Base-by-base conservation (phyloP, 345 rosid genomes). In the Eucalyptus virginea region DNA sequence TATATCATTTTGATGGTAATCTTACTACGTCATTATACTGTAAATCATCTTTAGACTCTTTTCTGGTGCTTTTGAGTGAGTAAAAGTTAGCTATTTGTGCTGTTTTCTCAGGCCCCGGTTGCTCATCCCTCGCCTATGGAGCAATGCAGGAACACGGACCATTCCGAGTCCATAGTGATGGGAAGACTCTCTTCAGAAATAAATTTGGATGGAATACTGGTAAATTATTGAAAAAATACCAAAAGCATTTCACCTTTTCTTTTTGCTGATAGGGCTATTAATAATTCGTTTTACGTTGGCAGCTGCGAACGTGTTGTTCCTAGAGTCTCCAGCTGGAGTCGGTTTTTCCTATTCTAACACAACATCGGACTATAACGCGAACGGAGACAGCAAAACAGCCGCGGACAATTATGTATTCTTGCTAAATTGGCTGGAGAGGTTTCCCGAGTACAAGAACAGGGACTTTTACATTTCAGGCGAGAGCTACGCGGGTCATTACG, bases 241-340 rank as follows among this genome's bases (percentile, higher is more conserved):
- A 21, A 37, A 72, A 72, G 1, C 11, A 40, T 37, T 77, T 77
- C 83, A 21, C 47, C 47, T 1, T 87, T 26, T 34, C 17, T 49
- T 42, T 45, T 49, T 7, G 24, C 45, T 56, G 17, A 30, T 34
- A 10, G 87, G 88, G 42, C 2, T 30, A 77, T 51, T 12, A 34
- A 52, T 26, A 26, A 48, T 86, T 86, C 19, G 87, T 77, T 77
- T 40, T 40, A 21, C 9, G 28, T 21, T 28, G 56, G 40, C 90
- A 95, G 97, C 91, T 87, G 98, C 98, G 26, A 98, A 96, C 91
- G 93, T 98, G 12, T 54, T 95, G 91, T 96, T 98, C 90, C 72
- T 98, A 37, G 99, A 98, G 91, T 95, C 98, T 3, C 99, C 99
- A 4, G 98, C 98, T 4, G 99, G 99, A 9, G 97, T 96, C 7